Conservation (phyloP, 1,284 basidiomycete species). For the Cutaneotrichosporon curvatum region DNA sequence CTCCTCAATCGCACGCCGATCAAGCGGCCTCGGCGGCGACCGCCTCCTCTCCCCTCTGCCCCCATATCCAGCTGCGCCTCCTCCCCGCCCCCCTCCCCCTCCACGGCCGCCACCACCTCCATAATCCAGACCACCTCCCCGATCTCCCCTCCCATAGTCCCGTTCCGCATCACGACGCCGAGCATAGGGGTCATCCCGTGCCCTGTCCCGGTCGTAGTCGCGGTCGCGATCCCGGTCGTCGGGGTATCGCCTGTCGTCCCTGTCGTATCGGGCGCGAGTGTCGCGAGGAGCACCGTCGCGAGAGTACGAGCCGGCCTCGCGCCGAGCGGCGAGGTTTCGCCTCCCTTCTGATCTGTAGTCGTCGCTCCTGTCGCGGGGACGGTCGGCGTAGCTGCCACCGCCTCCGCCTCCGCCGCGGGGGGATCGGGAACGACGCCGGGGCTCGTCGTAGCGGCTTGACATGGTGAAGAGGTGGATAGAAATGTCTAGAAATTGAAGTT, state of each 20-base stretch:
- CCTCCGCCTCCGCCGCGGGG: constrained; percentile 10
- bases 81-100: constrained; percentile 10
- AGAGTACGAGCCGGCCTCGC: too few relatives aligned
- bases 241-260: neutral
- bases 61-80: constrained; percentile 9
- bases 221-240: constrained; percentile 9
- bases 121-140: neutral
- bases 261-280: neutral
- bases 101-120: constrained; percentile 11
- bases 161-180: constrained; percentile 2
- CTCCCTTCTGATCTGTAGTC: neutral
- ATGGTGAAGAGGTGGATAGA: constrained; percentile 9
- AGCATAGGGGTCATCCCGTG: constrained; percentile 4
- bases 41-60: constrained; percentile 1
- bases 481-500: neutral
- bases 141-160: constrained; percentile 18
- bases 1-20: constrained; percentile 42
- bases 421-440: too few relatives aligned
- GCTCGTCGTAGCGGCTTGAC: constrained; percentile 33
- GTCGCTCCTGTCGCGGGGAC: neutral
- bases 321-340: neutral
- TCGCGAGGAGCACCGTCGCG: neutral
- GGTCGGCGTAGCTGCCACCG: neutral
- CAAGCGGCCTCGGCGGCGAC: constrained; percentile 19
- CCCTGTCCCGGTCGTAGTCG: constrained; percentile 2